phyloP scores from a whole-genome alignment of 1,284 basidiomycete genomes.

The Ustanciosporium gigantosporum region DNA sequence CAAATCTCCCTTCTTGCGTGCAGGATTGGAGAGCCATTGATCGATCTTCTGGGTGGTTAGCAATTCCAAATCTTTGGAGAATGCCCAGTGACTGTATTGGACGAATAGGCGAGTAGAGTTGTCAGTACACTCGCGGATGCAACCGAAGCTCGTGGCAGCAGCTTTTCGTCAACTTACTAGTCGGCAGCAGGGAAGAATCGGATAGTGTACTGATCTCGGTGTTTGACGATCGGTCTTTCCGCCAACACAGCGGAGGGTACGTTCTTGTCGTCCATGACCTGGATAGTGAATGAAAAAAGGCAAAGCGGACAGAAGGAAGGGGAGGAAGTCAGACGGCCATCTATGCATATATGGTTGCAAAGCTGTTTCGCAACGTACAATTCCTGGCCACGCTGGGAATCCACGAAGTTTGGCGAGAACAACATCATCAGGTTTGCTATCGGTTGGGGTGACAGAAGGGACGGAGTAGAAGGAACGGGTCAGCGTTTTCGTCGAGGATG shows the following conservation, averaged over 20 bases:
- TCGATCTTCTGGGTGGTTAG: conserved; percentile 81
- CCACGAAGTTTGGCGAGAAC: conserved; percentile 92
- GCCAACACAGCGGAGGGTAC: conserved; percentile 69
- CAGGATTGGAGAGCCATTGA: conserved; percentile 74
- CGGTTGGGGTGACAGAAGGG: not conserved
- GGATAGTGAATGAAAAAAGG: conserved; percentile 5
- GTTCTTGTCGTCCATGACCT: conserved; percentile 76
- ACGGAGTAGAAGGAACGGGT: not conserved
- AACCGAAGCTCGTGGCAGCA: not conserved
- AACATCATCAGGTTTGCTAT: conserved; percentile 69
- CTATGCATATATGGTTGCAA: no score
- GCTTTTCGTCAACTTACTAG: conserved; percentile 69
- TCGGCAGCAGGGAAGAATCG: conserved; percentile 88
- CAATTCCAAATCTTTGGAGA: conserved; percentile 77
- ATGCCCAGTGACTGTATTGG: conserved; percentile 76
- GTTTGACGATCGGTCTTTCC: conserved; percentile 74
- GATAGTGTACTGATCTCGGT: conserved; percentile 74
- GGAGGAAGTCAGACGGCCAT: not conserved
- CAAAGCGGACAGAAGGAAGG: no score
- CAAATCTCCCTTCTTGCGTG: conserved; percentile 76
- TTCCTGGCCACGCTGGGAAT: conserved; percentile 88
- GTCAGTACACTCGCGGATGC: no score
- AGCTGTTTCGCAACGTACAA: conserved; percentile 66
- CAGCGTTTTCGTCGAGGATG: not conserved
- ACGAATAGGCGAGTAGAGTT: no score